Conservation (phyloP, 2,329 filamentous ascomycete species). For the Aspergillus eucalypticola region DNA sequence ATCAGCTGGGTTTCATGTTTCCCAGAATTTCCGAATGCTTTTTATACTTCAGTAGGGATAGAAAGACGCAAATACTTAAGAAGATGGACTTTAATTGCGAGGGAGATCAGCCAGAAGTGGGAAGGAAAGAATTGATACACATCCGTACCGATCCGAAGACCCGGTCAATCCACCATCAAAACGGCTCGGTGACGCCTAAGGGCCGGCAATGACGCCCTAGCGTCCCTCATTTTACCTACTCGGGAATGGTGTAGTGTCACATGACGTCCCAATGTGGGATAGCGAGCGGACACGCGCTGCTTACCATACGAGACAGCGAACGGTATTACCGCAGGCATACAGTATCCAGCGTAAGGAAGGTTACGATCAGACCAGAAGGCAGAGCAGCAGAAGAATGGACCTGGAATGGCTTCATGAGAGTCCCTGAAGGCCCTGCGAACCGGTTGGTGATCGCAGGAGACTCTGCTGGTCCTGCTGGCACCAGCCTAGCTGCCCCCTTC, state of each 20-base stretch:
- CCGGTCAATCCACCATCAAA: constrained; percentile 8
- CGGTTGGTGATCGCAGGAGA: not conserved
- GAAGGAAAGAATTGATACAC: not conserved
- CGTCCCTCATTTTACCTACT: not conserved
- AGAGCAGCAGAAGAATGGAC: constrained; percentile 11
- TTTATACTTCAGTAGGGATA: not conserved
- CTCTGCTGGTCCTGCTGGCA: constrained; percentile 9
- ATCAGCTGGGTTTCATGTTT: not conserved
- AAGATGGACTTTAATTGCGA: not conserved
- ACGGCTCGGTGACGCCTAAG: constrained; percentile 7
- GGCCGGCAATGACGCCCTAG: not conserved
- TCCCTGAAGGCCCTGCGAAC: constrained; percentile 5
- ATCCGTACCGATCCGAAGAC: constrained; percentile 5
- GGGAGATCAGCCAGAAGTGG: not conserved
- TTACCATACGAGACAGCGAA: constrained; percentile 10
- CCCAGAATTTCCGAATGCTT: not conserved
- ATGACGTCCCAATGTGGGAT: constrained; percentile 9
- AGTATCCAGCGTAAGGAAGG: constrained; percentile 21
- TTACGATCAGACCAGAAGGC: constrained; percentile 13
- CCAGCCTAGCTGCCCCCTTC: constrained; percentile 1
- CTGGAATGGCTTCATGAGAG: constrained; percentile 22
- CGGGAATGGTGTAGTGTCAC: constrained; percentile 9
- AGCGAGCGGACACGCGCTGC: constrained; percentile 6
- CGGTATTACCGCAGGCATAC: constrained; percentile 19
- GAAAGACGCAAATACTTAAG: not conserved